Conservation (phyloP, 331 rosid genomes). For the Cydonia oblonga region DNA sequence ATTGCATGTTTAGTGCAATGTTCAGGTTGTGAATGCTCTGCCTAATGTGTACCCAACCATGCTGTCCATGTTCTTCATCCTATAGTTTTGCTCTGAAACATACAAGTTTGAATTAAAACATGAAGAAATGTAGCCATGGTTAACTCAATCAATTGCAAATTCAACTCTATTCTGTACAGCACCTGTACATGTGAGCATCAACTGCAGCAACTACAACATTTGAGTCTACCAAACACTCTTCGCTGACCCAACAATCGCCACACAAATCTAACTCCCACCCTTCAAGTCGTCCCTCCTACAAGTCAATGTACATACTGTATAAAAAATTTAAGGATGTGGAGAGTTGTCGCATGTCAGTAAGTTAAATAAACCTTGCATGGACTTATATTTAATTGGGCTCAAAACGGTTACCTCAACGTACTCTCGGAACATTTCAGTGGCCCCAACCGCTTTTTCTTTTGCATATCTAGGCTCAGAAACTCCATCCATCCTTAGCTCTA, state of each 20-base stretch:
- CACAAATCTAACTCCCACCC: constrained; percentile 91
- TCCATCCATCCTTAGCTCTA: constrained; percentile 57
- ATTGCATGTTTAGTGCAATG: constrained; percentile 75
- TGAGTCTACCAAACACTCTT: constrained; percentile 72
- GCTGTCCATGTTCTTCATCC: constrained; percentile 41
- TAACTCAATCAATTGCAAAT: neutral
- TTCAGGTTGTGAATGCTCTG: constrained; percentile 92
- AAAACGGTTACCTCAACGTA: constrained; percentile 44
- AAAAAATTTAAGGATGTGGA: neutral
- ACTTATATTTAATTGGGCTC: neutral
- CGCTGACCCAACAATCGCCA: constrained; percentile 95
- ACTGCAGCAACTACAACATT: constrained; percentile 50
- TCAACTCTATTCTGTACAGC: neutral
- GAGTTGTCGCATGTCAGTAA: neutral
- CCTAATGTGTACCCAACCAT: constrained; percentile 79
- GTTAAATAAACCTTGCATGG: too few species aligned
- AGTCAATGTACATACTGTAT: neutral
- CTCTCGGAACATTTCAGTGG: constrained; percentile 49
- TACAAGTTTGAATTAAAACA: neutral
- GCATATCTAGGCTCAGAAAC: constrained; percentile 58
- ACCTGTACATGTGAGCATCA: constrained; percentile 93
- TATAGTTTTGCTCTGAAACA: constrained; percentile 58
- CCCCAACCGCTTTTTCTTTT: constrained; percentile 56
- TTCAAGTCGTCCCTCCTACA: constrained; percentile 59
- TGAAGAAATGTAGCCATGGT: neutral